These are phyloP conservation scores for Plenodomus biglobosus DNA, from an alignment of 2,329 filamentous ascomycete genomes.

Conservation along the genomic window DNA sequence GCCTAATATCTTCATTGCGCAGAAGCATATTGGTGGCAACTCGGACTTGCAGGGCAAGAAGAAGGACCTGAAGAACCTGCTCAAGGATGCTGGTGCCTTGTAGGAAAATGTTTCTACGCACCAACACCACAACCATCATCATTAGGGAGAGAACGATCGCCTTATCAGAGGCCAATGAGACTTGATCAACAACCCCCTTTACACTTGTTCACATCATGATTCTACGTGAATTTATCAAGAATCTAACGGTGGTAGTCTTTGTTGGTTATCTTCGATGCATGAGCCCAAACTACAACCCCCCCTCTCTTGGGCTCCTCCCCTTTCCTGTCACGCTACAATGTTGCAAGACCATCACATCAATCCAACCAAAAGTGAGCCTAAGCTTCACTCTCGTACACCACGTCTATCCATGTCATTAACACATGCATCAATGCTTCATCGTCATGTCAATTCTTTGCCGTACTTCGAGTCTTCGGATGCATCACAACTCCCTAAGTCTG, in stretches of 20 bases:
- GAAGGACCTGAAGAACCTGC: conserved; percentile 63
- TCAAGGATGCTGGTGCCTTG: conserved; percentile 65
- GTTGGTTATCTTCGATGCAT: conserved; percentile 25
- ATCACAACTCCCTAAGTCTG: conserved; percentile 38
- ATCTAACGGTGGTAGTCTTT: conserved; percentile 37
- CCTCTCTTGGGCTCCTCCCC: conserved; percentile 1
- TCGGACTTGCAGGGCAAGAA: conserved; percentile 76
- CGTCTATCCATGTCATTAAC: conserved; percentile 28
- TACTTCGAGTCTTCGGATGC: conserved; percentile 8
- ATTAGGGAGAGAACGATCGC: no score
- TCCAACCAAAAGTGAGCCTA: conserved; percentile 15
- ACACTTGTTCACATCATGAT: conserved; percentile 15
- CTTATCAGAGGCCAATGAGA: no score
- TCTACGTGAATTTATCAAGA: conserved; percentile 1
- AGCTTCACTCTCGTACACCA: conserved; percentile 10
- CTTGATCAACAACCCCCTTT: no score
- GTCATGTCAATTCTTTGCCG: conserved; percentile 23
- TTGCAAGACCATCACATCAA: conserved; percentile 14
- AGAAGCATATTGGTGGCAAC: conserved; percentile 96
- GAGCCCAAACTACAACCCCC: conserved; percentile 21
- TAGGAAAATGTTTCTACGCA: conserved; percentile 29
- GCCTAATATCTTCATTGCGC: conserved; percentile 89
- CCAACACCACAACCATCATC: not conserved
- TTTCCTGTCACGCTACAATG: conserved; percentile 19
- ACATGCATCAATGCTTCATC: conserved; percentile 32